phyloP scores from a whole-genome alignment of 2,329 filamentous ascomycete genomes.

The Aspergillus awamori region DNA sequence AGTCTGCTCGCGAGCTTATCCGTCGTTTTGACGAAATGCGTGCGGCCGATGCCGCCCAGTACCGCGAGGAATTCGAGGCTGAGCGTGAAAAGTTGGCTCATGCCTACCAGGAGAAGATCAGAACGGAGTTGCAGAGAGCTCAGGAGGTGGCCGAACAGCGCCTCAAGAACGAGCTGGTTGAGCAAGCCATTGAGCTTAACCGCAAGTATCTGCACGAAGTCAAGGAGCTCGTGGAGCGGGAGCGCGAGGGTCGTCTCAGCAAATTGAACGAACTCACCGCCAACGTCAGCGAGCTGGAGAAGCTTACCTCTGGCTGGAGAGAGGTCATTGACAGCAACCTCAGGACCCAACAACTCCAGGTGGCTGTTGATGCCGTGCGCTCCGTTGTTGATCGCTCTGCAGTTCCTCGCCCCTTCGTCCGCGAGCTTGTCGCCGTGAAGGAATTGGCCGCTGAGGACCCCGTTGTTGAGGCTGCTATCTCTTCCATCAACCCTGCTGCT shows the following conservation, averaged over 20 bases:
- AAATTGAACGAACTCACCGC: conserved; percentile 79
- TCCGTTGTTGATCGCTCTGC: conserved; percentile 75
- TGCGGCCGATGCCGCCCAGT: conserved; percentile 76
- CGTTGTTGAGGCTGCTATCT: conserved; percentile 89
- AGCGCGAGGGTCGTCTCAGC: conserved; percentile 83
- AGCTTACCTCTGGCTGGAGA: conserved; percentile 86
- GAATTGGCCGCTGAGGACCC: conserved; percentile 83
- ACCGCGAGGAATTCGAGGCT: conserved; percentile 83
- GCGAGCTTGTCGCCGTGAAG: conserved; percentile 91
- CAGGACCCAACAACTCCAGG: conserved; percentile 92
- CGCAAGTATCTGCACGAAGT: conserved; percentile 80
- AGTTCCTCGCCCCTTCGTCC: conserved; percentile 81
- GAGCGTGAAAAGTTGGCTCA: conserved; percentile 80
- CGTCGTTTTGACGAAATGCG: conserved; percentile 83
- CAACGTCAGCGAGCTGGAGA: conserved; percentile 80
- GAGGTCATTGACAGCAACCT: conserved; percentile 86
- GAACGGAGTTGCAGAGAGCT: conserved; percentile 76
- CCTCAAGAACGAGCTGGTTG: conserved; percentile 79
- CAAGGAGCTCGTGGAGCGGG: conserved; percentile 78
- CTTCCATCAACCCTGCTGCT: conserved; percentile 89
- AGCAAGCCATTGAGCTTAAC: conserved; percentile 89
- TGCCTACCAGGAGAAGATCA: conserved; percentile 77
- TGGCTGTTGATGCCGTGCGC: conserved; percentile 90
- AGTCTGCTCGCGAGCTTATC: conserved; percentile 83
- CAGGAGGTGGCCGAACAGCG: conserved; percentile 80